These are phyloP conservation scores for Forsythia suspensa DNA, from an alignment of 257 asterid species.

Conservation along the genomic window DNA sequence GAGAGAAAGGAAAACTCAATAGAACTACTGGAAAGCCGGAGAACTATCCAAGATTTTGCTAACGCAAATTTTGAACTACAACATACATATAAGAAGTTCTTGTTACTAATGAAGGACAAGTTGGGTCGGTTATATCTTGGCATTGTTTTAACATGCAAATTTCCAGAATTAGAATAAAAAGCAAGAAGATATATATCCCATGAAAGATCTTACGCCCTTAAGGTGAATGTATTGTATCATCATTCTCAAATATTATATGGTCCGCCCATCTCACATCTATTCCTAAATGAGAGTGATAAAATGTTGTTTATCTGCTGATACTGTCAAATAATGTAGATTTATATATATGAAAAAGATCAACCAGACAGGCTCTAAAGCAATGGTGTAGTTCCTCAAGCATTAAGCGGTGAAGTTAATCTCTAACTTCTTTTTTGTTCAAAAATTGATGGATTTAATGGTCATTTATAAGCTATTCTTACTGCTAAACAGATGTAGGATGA, in stretches of 20 bases:
- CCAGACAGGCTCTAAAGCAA: not conserved
- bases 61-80: not conserved
- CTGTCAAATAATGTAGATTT: no score
- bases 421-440: no score
- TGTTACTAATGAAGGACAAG: not conserved
- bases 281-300: not conserved
- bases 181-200: not conserved
- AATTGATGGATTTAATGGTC: not conserved
- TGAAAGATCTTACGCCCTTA: not conserved
- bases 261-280: no score
- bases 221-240: not conserved
- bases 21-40: not conserved
- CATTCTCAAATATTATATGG: no score
- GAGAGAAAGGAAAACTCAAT: no score
- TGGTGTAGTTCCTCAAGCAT: not conserved
- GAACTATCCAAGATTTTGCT: not conserved
- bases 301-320: no score
- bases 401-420: not conserved
- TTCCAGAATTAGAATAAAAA: not conserved
- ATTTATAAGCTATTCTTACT: no score
- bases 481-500: not conserved
- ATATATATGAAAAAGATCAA: not conserved
- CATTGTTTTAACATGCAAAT: not conserved
- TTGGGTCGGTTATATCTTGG: not conserved
- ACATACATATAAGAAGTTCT: not conserved